Evolutionary conservation across 805 yeast genomes (phyloP).

Genomic region (Grigorovia humatica): DNA sequence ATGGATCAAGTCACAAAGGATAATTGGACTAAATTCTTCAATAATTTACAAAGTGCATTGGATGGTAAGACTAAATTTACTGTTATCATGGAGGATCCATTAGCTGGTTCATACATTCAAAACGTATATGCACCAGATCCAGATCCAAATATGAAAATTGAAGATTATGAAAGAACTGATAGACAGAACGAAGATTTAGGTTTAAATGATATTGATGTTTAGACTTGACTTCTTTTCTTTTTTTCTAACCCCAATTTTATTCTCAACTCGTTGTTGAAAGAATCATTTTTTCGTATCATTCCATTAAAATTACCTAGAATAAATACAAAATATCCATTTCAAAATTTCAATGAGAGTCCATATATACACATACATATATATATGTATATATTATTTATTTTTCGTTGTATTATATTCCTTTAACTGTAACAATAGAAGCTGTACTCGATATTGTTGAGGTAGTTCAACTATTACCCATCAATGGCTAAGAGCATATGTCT

Average conservation of each 20-base stretch:
- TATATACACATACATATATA: too few relatives aligned
- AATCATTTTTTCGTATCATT: too few relatives aligned
- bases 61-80: conserved; percentile 79
- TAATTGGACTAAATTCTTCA: conserved; percentile 80
- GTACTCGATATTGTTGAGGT: too few relatives aligned
- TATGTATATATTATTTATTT: too few relatives aligned
- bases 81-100: conserved; percentile 82
- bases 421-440: too few relatives aligned
- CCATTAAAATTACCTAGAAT: too few relatives aligned
- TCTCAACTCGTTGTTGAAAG: too few relatives aligned
- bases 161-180: conserved; percentile 79
- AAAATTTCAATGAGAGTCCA: too few relatives aligned
- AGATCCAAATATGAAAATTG: conserved; percentile 91
- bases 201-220: conserved; percentile 37
- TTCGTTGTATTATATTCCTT: too few relatives aligned
- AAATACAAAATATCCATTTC: too few relatives aligned
- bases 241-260: too few relatives aligned
- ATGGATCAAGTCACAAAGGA: conserved; percentile 69
- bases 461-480: neutral
- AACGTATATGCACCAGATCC: conserved; percentile 98
- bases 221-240: too few relatives aligned
- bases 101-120: conserved; percentile 91
- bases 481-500: neutral
- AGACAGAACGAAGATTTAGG: conserved; percentile 92
- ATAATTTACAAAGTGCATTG: conserved; percentile 62